Evolutionary conservation across 179 eudicot genomes (phyloP).

Genomic region (Actinidia arguta): DNA sequence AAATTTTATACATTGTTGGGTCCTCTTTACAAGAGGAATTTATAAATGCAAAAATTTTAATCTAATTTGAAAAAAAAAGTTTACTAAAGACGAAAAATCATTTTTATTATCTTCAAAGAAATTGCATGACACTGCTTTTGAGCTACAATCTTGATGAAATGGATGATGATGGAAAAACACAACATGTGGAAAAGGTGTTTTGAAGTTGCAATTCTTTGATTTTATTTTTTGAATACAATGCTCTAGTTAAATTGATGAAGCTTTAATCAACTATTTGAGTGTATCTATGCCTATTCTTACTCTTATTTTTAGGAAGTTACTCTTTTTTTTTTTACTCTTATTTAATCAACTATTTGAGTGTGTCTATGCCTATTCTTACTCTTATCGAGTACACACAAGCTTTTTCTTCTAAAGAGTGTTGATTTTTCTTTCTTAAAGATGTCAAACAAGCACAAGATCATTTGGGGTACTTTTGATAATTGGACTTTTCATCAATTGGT

Average conservation of each 20-base stretch:
- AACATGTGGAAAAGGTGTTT: constrained; percentile 90
- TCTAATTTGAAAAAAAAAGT: no score
- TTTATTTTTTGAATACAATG: no score
- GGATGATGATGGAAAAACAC: constrained; percentile 98
- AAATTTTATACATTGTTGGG: no score
- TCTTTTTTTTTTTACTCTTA: background rate
- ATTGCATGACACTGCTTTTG: constrained; percentile 84
- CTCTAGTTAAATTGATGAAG: no score
- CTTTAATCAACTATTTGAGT: constrained; percentile 7
- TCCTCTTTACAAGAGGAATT: no score
- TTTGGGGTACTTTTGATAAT: background rate
- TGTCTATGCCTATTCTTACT: background rate
- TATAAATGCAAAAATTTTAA: no score
- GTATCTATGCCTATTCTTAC: constrained; percentile 1
- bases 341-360: constrained; percentile 15
- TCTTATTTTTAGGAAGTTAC: background rate
- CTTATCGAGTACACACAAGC: background rate
- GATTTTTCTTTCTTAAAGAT: background rate
- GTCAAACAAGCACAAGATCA: background rate
- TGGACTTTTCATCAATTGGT: constrained; percentile 3
- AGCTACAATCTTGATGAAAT: constrained; percentile 99
- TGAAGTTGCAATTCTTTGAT: background rate
- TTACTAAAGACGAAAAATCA: no score
- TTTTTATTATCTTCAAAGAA: constrained; percentile 80
- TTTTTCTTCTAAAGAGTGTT: background rate